Percentiles rank a stretch among this genome's conserved stretches.
Evolutionary conservation across 768 basidiomycete genomes (phyloP).

Genomic region (Hortiboletus campestris): DNA sequence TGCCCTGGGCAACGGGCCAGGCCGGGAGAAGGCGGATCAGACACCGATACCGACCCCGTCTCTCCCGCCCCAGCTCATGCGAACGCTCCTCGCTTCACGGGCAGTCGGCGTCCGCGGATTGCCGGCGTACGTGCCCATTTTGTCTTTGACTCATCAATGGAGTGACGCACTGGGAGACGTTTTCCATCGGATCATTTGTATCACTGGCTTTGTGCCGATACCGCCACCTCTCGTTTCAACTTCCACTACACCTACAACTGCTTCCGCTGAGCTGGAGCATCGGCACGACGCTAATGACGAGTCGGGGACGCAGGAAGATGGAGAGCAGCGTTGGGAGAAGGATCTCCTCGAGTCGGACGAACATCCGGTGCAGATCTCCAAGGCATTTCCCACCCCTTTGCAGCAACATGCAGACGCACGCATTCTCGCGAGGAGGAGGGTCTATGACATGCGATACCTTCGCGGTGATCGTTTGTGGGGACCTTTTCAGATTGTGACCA

Average conservation of each 20-base stretch:
- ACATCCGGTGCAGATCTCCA: neutral
- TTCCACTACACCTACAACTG: neutral
- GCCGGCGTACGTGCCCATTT: conserved; percentile 6
- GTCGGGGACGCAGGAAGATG: neutral
- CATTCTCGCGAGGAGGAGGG: conserved; percentile 26
- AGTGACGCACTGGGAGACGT: conserved; percentile 33
- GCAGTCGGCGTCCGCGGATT: conserved; percentile 23
- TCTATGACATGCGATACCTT: conserved; percentile 33
- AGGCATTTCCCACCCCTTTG: conserved; percentile 11
- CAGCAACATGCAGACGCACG: conserved; percentile 26
- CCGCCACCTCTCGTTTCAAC: conserved; percentile 11
- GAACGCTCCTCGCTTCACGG: conserved; percentile 20
- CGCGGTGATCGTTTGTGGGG: conserved; percentile 30
- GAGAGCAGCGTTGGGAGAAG: neutral
- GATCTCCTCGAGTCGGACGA: neutral
- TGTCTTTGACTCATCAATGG: conserved; percentile 21
- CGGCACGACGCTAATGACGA: neutral
- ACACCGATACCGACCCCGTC: conserved; percentile 18
- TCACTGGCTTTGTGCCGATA: conserved; percentile 42
- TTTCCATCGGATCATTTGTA: conserved; percentile 44
- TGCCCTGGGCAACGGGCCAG: neutral
- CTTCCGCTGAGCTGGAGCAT: neutral
- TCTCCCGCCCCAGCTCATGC: conserved; percentile 36
- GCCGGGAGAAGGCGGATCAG: neutral
- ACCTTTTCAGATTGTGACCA: conserved; percentile 23